Evolutionary conservation across 352 stramenopile species (phyloP).

Genomic region (Peronospora tabacina): DNA sequence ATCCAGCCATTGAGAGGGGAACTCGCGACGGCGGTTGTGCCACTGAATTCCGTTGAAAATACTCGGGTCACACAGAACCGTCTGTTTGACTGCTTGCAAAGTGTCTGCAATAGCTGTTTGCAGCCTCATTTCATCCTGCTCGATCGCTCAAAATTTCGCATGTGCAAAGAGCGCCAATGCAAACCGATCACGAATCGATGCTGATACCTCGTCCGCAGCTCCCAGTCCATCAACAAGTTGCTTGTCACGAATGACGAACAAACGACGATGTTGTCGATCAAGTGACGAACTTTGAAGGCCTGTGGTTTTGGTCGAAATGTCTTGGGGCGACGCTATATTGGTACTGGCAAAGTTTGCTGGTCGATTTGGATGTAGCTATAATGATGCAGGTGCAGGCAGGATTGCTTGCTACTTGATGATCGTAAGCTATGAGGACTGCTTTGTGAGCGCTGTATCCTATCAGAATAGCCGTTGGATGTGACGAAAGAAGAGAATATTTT

Average conservation of each 20-base stretch:
- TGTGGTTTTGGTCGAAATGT: conserved; percentile 68
- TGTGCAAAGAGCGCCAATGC: conserved; percentile 89
- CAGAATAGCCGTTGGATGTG: no score
- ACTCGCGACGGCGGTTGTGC: conserved; percentile 82
- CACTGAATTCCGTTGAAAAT: conserved; percentile 94
- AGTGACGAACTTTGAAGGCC: conserved; percentile 45
- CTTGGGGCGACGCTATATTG: conserved; percentile 76
- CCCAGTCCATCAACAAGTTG: conserved; percentile 76
- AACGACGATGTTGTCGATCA: conserved; percentile 48
- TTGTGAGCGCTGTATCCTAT: no score
- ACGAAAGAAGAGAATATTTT: no score
- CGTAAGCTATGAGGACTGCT: neutral
- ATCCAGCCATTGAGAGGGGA: conserved; percentile 78
- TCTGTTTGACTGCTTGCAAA: conserved; percentile 59
- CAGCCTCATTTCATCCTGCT: conserved; percentile 48
- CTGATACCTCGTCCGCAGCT: conserved; percentile 89
- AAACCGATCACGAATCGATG: conserved; percentile 86
- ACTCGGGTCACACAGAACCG: conserved; percentile 81
- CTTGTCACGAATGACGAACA: conserved; percentile 77
- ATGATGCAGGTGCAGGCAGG: neutral
- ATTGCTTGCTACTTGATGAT: conserved; percentile 29
- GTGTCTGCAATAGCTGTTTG: conserved; percentile 52
- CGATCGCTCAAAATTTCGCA: conserved; percentile 53
- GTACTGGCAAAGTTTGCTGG: neutral
- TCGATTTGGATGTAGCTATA: conserved; percentile 34